These are phyloP conservation scores for Aspergillus fructus DNA, from an alignment of 2,329 filamentous ascomycete genomes.

Conservation along the genomic window DNA sequence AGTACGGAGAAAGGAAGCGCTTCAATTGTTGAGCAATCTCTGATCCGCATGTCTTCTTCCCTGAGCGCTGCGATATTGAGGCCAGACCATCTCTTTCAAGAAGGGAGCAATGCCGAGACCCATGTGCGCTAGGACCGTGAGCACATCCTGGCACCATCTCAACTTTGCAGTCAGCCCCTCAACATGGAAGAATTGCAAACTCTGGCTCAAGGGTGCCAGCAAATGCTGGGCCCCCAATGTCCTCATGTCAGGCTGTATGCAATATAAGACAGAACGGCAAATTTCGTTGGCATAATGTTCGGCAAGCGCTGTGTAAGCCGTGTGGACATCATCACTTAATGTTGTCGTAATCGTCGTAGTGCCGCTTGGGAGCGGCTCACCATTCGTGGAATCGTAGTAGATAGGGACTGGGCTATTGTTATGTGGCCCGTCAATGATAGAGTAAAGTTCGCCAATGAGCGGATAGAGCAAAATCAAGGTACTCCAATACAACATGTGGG, in stretches of 20 bases:
- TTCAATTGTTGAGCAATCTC: background rate
- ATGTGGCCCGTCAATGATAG: conserved; percentile 5
- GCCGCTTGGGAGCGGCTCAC: background rate
- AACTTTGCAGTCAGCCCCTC: conserved; percentile 14
- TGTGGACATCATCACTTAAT: background rate
- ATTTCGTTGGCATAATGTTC: conserved; percentile 20
- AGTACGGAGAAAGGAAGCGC: background rate
- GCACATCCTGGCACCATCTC: conserved; percentile 21
- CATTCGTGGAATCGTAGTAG: background rate
- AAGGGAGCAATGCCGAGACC: conserved; percentile 20
- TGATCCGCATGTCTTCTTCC: background rate
- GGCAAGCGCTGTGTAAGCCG: conserved; percentile 16
- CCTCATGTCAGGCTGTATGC: conserved; percentile 21
- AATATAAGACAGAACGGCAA: conserved; percentile 20
- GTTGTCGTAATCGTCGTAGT: background rate
- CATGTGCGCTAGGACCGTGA: conserved; percentile 13
- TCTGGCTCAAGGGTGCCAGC: conserved; percentile 21
- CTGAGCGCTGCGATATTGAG: conserved; percentile 16
- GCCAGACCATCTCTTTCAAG: conserved; percentile 23
- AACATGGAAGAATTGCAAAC: conserved; percentile 19
- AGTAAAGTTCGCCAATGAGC: conserved; percentile 19
- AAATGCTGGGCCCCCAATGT: conserved; percentile 19
- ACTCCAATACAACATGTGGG: conserved; percentile 20
- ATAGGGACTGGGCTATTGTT: conserved; percentile 1
- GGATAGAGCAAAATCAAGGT: conserved; percentile 20